These are phyloP conservation scores for Trypanosoma boissoni DNA, from an alignment of 208 protist genomes.

Conservation along the genomic window DNA sequence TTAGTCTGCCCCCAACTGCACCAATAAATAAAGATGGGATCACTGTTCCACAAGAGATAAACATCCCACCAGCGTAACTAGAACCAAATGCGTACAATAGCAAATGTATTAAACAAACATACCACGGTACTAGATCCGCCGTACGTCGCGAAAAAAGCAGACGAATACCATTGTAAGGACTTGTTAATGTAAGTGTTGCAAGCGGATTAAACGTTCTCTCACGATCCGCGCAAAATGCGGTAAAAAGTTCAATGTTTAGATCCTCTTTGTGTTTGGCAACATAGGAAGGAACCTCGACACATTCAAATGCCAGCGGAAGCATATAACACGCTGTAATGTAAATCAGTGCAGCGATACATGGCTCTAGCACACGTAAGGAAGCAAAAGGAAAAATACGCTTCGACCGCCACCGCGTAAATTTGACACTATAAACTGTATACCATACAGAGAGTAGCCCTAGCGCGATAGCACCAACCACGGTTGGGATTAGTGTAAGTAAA, in stretches of 20 bases:
- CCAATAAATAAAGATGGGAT: slow-evolving; percentile 64
- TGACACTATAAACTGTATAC: slow-evolving; percentile 73
- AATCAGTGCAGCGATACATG: slow-evolving; percentile 38
- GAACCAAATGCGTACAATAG: slow-evolving; percentile 61
- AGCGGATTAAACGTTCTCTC: slow-evolving; percentile 58
- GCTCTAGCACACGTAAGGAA: slow-evolving; percentile 55
- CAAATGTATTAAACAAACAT: slow-evolving; percentile 49
- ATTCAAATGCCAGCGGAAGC: slow-evolving; percentile 47
- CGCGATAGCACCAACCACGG: slow-evolving; percentile 52
- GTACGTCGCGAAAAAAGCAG: slow-evolving; percentile 65
- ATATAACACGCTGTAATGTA: slow-evolving; percentile 49
- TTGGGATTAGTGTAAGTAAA: slow-evolving; percentile 57
- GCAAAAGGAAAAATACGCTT: slow-evolving; percentile 37
- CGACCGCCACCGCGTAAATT: slow-evolving; percentile 54
- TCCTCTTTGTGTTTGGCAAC: slow-evolving; percentile 30
- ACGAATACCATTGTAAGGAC: slow-evolving; percentile 60
- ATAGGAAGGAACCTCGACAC: slow-evolving; percentile 37
- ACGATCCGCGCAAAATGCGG: slow-evolving; percentile 40
- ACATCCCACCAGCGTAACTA: slow-evolving; percentile 65
- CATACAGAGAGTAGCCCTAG: slow-evolving; percentile 56
- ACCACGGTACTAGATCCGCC: slow-evolving; percentile 35
- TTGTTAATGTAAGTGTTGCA: slow-evolving; percentile 58
- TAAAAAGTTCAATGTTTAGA: slow-evolving; percentile 53
- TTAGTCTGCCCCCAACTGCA: slow-evolving; percentile 38
- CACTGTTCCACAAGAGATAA: slow-evolving; percentile 70